Percentiles rank a stretch among this genome's conserved stretches.
Evolutionary conservation across 441 rosid genomes (phyloP).

Genomic region (Pelargonium fulgidum): DNA sequence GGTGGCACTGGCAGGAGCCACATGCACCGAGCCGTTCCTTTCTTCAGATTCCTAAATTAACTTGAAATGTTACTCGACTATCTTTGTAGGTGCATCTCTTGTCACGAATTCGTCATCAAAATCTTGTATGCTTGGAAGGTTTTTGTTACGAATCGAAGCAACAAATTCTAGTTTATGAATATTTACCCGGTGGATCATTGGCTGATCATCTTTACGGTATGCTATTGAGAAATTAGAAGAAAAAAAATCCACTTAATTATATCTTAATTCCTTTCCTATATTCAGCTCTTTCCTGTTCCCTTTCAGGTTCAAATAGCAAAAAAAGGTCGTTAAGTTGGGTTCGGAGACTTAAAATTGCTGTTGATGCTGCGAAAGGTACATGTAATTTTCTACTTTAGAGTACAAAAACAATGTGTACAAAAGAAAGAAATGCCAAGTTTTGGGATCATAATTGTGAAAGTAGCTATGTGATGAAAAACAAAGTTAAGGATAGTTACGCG

Average conservation of each 20-base stretch:
- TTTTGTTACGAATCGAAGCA: slow-evolving; percentile 73
- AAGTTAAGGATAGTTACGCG: too few species aligned
- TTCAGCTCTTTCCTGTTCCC: background rate
- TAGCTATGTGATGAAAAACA: too few species aligned
- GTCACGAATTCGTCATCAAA: slow-evolving; percentile 76
- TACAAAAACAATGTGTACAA: too few species aligned
- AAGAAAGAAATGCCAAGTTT: too few species aligned
- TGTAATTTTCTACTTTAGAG: background rate
- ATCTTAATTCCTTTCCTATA: background rate
- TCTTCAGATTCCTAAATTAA: too few species aligned
- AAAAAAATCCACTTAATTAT: background rate
- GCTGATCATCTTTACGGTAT: slow-evolving; percentile 80
- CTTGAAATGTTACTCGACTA: too few species aligned
- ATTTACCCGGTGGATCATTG: slow-evolving; percentile 78
- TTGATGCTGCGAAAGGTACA: slow-evolving; percentile 89
- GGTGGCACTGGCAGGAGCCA: too few species aligned
- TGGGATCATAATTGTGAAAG: too few species aligned
- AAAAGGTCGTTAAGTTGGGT: slow-evolving; percentile 71
- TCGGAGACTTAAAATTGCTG: slow-evolving; percentile 76
- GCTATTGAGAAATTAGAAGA: slow-evolving; percentile 1
- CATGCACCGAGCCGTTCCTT: too few species aligned
- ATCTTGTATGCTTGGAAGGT: slow-evolving; percentile 81
- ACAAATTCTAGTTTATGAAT: slow-evolving; percentile 84
- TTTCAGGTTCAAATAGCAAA: slow-evolving; percentile 49
- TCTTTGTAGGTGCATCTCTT: slow-evolving; percentile 59